These are phyloP conservation scores for Epichloe sibirici DNA, from an alignment of 2,329 filamentous ascomycete species.

Conservation along the genomic window DNA sequence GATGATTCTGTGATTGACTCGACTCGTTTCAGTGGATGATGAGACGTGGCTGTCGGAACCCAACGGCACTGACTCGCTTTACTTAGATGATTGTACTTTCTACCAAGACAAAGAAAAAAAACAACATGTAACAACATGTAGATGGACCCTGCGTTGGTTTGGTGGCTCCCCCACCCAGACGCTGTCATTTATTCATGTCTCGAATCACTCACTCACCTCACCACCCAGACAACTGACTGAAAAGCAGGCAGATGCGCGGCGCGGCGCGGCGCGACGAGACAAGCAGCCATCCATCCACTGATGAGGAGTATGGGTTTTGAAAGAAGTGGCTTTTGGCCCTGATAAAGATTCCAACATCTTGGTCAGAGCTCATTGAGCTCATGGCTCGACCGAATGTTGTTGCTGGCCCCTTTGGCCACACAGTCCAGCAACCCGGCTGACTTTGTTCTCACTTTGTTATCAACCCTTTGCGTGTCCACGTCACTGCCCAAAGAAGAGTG, in stretches of 20 bases:
- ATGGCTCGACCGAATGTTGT: neutral
- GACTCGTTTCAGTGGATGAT: too few species aligned
- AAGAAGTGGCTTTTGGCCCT: too few species aligned
- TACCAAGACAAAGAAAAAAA: too few species aligned
- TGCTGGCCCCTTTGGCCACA: neutral
- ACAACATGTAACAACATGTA: too few species aligned
- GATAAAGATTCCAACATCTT: neutral
- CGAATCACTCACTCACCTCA: neutral
- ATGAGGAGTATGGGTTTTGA: too few species aligned
- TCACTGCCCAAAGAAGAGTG: neutral
- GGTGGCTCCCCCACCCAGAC: too few species aligned
- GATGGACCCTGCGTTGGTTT: too few species aligned
- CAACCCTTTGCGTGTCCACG: neutral
- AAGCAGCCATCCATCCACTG: neutral
- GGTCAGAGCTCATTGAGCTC: neutral
- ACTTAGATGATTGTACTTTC: too few species aligned
- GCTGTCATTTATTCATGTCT: too few species aligned
- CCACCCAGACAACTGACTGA: neutral
- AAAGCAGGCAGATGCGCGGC: neutral
- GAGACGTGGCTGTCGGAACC: too few species aligned
- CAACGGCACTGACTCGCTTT: too few species aligned
- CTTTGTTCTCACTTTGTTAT: conserved; percentile 6
- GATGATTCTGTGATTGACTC: too few species aligned
- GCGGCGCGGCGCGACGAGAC: neutral
- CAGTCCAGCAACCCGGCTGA: neutral